phyloP scores from a whole-genome alignment of 257 asterid genomes.

The Solanum microdontum region DNA sequence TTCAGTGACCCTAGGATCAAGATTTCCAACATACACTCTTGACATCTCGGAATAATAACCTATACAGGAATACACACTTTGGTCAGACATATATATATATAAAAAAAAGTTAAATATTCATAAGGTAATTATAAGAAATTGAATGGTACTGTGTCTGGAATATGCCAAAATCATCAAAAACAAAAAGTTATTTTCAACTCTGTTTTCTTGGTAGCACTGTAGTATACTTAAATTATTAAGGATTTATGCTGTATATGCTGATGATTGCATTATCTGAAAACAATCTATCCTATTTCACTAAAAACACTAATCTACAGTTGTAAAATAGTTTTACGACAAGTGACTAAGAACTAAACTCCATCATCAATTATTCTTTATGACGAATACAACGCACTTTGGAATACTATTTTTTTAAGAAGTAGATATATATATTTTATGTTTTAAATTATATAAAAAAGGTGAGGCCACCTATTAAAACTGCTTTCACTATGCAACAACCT shows the following conservation, averaged over 20 bases:
- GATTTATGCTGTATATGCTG: not conserved
- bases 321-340: not conserved
- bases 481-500: not conserved
- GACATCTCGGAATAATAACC: constrained; percentile 46
- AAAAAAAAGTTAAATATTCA: not conserved
- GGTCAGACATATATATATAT: not conserved
- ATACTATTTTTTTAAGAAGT: not conserved
- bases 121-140: not conserved
- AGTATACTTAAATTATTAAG: not conserved
- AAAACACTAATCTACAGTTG: not conserved
- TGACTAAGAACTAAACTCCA: not conserved
- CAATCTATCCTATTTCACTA: not conserved
- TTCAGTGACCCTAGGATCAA: constrained; percentile 84
- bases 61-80: not conserved
- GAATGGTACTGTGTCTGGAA: not conserved
- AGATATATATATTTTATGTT: not conserved
- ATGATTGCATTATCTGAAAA: not conserved
- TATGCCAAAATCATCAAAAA: not conserved
- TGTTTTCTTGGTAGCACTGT: not conserved
- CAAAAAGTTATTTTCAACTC: not conserved
- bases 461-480: not conserved
- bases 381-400: not conserved
- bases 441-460: not conserved
- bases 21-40: constrained; percentile 70
- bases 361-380: not conserved